phyloP scores from a whole-genome alignment of 495 filamentous ascomycete genomes.

The Aspergillus steynii region DNA sequence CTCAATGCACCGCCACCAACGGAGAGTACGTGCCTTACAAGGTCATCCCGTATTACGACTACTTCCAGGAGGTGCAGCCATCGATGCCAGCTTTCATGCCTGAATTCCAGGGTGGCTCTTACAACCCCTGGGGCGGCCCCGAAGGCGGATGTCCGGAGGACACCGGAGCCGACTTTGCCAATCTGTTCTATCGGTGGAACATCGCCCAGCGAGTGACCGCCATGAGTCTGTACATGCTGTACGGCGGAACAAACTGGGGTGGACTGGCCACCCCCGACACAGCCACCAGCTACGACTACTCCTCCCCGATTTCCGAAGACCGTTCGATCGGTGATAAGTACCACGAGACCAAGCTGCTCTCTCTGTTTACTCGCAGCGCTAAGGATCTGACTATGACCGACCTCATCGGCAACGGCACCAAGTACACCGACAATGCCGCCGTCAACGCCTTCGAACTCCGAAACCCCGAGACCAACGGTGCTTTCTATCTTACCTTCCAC shows the following conservation, averaged over 20 bases:
- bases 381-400: constrained; percentile 54
- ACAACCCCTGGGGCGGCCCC: constrained; percentile 62
- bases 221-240: constrained; percentile 60
- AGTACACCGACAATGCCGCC: constrained; percentile 50
- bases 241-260: constrained; percentile 61
- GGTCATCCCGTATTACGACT: constrained; percentile 53
- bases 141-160: constrained; percentile 51
- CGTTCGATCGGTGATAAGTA: constrained; percentile 59
- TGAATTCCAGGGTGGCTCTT: constrained; percentile 65
- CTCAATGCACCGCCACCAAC: constrained; percentile 56
- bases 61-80: constrained; percentile 52
- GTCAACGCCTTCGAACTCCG: constrained; percentile 52
- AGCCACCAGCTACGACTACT: constrained; percentile 61
- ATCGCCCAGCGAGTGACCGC: constrained; percentile 56
- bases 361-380: constrained; percentile 55
- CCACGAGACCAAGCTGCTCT: constrained; percentile 60
- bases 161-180: constrained; percentile 53
- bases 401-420: constrained; percentile 57
- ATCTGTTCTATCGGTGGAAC: constrained; percentile 59
- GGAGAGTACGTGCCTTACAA: constrained; percentile 55
- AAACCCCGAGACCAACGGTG: constrained; percentile 55
- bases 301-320: constrained; percentile 58
- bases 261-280: constrained; percentile 47
- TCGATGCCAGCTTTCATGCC: constrained; percentile 59
- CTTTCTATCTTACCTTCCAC: constrained; percentile 60